A percentile compares a stretch with the other conserved stretches of the same genome.
Conservation (phyloP, 805 yeast species). For the Nakazawaea anatomiae region DNA sequence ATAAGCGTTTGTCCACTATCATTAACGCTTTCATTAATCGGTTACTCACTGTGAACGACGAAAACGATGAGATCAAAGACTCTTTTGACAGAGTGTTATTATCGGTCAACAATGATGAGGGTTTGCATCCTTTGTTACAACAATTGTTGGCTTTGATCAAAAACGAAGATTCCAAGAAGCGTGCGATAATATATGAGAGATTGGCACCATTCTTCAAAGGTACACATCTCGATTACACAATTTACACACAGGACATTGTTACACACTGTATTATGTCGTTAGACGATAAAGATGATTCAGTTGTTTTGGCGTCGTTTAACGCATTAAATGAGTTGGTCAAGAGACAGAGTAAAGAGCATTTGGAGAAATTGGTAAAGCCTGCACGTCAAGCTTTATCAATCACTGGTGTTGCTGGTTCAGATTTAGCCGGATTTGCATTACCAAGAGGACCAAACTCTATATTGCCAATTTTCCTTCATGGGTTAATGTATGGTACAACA, state of each 20-base stretch:
- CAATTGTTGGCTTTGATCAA: slow-evolving; percentile 72
- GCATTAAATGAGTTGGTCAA: slow-evolving; percentile 63
- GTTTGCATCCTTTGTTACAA: slow-evolving; percentile 79
- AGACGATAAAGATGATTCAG: slow-evolving; percentile 59
- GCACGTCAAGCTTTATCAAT: slow-evolving; percentile 65
- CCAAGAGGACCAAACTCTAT: slow-evolving; percentile 85
- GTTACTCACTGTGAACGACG: slow-evolving; percentile 32
- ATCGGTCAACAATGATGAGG: slow-evolving; percentile 71
- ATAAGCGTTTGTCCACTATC: slow-evolving; percentile 65
- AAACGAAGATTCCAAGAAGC: slow-evolving; percentile 62
- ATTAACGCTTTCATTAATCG: slow-evolving; percentile 70
- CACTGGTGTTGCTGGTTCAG: slow-evolving; percentile 58
- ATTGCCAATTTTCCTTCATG: slow-evolving; percentile 88
- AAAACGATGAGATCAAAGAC: slow-evolving; percentile 33
- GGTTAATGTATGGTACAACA: slow-evolving; percentile 86
- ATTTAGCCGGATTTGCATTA: slow-evolving; percentile 65
- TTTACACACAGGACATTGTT: slow-evolving; percentile 72
- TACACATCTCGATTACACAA: slow-evolving; percentile 62
- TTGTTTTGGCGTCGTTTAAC: slow-evolving; percentile 60
- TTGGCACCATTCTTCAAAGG: slow-evolving; percentile 65
- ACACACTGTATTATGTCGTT: slow-evolving; percentile 62
- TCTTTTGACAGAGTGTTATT: slow-evolving; percentile 67
- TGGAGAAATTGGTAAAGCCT: slow-evolving; percentile 78
- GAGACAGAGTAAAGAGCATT: slow-evolving; percentile 65
- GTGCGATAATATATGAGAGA: slow-evolving; percentile 59